A percentile compares a stretch with the other conserved stretches of the same genome.
Conservation (phyloP, 805 yeast species). For the Candida suzukii region DNA sequence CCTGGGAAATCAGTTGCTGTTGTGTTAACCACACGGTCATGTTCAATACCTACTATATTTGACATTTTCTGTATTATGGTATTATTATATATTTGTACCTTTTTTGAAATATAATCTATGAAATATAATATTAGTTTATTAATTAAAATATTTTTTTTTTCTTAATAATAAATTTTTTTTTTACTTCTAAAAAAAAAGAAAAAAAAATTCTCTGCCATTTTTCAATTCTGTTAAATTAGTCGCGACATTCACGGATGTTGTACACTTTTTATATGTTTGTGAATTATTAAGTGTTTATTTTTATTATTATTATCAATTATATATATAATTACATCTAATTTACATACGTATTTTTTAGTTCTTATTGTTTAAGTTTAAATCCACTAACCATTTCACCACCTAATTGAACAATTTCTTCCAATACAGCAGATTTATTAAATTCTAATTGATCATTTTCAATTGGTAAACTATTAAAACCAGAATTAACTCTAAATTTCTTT, state of each 20-base stretch:
- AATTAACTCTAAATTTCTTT: constrained; percentile 73
- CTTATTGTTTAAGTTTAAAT: constrained; percentile 18
- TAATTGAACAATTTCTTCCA: constrained; percentile 59
- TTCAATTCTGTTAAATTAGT: not conserved
- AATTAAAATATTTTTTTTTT: no score
- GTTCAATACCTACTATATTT: constrained; percentile 78
- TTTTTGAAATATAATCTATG: no score
- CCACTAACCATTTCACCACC: constrained; percentile 56
- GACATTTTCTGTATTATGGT: constrained; percentile 15
- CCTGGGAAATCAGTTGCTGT: constrained; percentile 93
- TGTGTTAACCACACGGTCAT: constrained; percentile 86
- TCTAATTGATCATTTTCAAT: constrained; percentile 41
- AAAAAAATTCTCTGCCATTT: not conserved
- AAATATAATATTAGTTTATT: no score
- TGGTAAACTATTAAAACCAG: constrained; percentile 71
- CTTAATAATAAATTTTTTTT: not conserved
- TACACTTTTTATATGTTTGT: no score
- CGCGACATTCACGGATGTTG: no score
- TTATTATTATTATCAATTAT: no score
- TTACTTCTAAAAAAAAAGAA: not conserved
- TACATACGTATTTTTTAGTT: not conserved
- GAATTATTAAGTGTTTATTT: not conserved
- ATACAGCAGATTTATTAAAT: constrained; percentile 65
- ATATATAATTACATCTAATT: not conserved
- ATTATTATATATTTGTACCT: not conserved